phyloP scores from a whole-genome alignment of 306 rosid genomes.

The Canavalia ensiformis region DNA sequence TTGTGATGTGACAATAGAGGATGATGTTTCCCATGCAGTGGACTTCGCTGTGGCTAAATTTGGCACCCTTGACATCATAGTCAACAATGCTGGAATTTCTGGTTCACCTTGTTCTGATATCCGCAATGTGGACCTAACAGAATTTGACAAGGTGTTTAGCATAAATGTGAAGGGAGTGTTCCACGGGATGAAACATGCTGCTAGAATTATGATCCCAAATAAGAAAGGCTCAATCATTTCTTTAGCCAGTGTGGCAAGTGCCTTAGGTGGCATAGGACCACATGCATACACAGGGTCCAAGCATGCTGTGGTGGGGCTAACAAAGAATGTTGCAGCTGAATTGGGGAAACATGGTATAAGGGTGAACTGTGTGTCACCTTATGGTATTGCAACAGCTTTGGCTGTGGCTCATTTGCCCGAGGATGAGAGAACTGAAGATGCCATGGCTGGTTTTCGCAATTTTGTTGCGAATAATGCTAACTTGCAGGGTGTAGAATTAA shows the following conservation, averaged over 20 bases:
- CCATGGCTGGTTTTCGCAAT: slow-evolving; percentile 50
- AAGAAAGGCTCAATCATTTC: slow-evolving; percentile 87
- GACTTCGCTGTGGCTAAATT: slow-evolving; percentile 62
- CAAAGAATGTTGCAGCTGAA: slow-evolving; percentile 87
- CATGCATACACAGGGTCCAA: slow-evolving; percentile 85
- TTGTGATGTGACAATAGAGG: slow-evolving; percentile 77
- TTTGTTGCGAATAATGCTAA: slow-evolving; percentile 62
- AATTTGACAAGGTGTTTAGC: slow-evolving; percentile 79
- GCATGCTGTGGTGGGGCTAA: slow-evolving; percentile 83
- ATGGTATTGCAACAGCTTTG: slow-evolving; percentile 62
- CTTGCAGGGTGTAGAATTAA: slow-evolving; percentile 76
- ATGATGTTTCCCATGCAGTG: slow-evolving; percentile 67
- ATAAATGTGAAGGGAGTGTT: slow-evolving; percentile 84
- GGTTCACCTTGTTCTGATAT: slow-evolving; percentile 81
- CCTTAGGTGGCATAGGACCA: slow-evolving; percentile 64
- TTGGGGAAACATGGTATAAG: slow-evolving; percentile 72
- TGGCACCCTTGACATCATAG: slow-evolving; percentile 83
- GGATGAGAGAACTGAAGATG: slow-evolving; percentile 75
- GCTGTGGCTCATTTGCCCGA: slow-evolving; percentile 75
- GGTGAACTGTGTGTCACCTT: slow-evolving; percentile 79
- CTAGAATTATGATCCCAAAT: slow-evolving; percentile 71
- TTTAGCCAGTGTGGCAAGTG: slow-evolving; percentile 63
- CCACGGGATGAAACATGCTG: slow-evolving; percentile 87
- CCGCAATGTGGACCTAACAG: slow-evolving; percentile 64
- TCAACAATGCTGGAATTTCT: slow-evolving; percentile 86